Base-by-base conservation (phyloP, 2,329 filamentous ascomycete species). In the Fusarium anguioides region DNA sequence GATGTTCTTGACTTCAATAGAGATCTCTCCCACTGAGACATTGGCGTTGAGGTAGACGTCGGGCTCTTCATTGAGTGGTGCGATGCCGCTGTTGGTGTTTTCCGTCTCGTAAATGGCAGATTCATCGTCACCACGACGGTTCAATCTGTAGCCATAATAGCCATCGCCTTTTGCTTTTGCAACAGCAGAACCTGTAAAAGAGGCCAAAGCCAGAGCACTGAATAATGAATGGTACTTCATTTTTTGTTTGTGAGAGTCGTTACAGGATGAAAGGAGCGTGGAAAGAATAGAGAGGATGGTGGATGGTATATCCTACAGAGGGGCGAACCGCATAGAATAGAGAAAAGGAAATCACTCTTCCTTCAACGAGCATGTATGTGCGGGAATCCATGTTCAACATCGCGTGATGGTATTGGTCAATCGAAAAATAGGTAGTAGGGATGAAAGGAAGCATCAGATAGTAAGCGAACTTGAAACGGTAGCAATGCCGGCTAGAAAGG, bases 71-170 rank as follows among this genome's bases (percentile, higher is more conserved):
- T 64, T 64, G 1, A 64, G 41, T 26, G 60, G 60, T 0, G 60
- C 29, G 4, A 52, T 17, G 23, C 60, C 60, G 4, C 60, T 64
- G 20, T 39, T 64, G 18, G 60, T 64, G 29, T 64, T 64, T 51
- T 64, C 59, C 1, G 59, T 64, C 41, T 64, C 60, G 23, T 64
- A 64, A 3, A 64, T 64, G 5, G 60, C 60, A 20, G 60, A 64
- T 24, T 52, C 59, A 29, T 64, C 40, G 7, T 64, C 60, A 1
- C 60, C 60, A 10, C 60, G 59, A 23, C 60, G 60, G 11, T 50
- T 59, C 6, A 64, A 15, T 21, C n/a, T 42, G 54, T 64, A 64
- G 23, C 60, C 59, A 33, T 59, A 64, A 23, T 64, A 64, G 5
- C 60, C 60, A 4, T 64, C 59, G 6, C 60, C 57, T 12, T 60